These are phyloP conservation scores for Raddia distichophylla DNA, from an alignment of 176 grass and related monocot genomes.

Conservation along the genomic window DNA sequence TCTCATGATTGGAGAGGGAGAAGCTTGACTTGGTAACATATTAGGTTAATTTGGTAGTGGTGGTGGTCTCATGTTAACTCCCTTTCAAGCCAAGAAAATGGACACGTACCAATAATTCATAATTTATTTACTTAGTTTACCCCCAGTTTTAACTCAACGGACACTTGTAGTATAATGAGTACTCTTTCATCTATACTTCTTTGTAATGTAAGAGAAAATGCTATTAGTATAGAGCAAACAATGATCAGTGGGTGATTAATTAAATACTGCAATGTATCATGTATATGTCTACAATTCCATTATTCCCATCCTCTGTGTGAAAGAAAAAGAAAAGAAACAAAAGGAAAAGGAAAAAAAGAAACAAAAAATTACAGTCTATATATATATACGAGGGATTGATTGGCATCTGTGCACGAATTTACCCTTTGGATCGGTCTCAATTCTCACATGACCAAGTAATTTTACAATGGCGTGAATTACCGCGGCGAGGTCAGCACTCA, in stretches of 20 bases:
- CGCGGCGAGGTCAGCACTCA: conserved; percentile 48
- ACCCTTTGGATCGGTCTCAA: not conserved
- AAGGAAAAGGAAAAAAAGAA: not conserved
- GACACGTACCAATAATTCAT: not conserved
- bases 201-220: not conserved
- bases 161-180: not conserved
- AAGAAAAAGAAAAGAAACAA: not conserved
- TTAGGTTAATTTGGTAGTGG: conserved; percentile 1
- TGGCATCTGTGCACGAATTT: conserved; percentile 14
- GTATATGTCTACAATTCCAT: conserved; percentile 46
- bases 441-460: conserved; percentile 29
- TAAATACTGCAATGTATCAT: conserved; percentile 32
- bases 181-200: not conserved
- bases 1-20: conserved; percentile 19
- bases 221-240: not conserved
- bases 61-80: conserved; percentile 26
- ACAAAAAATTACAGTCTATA: conserved; percentile 54
- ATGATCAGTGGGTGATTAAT: conserved; percentile 31
- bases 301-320: conserved; percentile 47
- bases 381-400: conserved; percentile 50
- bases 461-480: conserved; percentile 37
- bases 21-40: not conserved
- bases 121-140: not conserved
- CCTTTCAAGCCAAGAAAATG: conserved; percentile 48
- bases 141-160: not conserved